Percentiles rank a stretch among this genome's conserved stretches.
Evolutionary conservation across 495 filamentous ascomycete genomes (phyloP).

Genomic region (Cryomyces minteri): DNA sequence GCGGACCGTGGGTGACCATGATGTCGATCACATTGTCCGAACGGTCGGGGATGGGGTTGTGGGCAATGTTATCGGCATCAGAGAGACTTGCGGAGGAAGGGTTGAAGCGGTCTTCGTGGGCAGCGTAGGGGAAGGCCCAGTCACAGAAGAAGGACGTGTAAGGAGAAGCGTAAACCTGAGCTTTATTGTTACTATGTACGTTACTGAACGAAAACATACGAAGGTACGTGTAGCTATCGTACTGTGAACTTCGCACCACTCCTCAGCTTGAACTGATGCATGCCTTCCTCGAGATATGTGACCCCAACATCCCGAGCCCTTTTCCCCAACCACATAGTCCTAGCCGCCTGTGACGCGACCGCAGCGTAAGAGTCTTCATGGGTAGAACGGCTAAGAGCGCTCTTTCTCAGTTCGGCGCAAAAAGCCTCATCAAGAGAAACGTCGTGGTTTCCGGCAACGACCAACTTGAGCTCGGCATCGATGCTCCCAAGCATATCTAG

Average conservation of each 20-base stretch:
- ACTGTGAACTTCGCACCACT: constrained; percentile 39
- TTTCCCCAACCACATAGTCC: constrained; percentile 26
- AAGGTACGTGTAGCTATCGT: neutral
- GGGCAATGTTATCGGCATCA: constrained; percentile 17
- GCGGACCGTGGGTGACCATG: constrained; percentile 59
- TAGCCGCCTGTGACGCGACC: constrained; percentile 7
- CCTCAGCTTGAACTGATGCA: constrained; percentile 30
- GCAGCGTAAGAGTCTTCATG: constrained; percentile 21
- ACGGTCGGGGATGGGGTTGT: constrained; percentile 29
- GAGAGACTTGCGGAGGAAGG: constrained; percentile 7
- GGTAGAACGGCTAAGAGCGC: neutral
- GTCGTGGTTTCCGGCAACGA: constrained; percentile 74
- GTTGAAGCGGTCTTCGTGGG: constrained; percentile 36
- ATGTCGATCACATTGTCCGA: constrained; percentile 32
- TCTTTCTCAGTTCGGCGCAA: constrained; percentile 13
- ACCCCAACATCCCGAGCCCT: constrained; percentile 33
- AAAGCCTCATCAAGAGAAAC: constrained; percentile 34
- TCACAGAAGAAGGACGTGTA: constrained; percentile 41
- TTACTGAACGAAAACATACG: neutral
- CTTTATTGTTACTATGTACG: neutral
- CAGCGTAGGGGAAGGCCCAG: constrained; percentile 45
- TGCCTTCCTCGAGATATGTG: constrained; percentile 49
- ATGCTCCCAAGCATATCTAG: constrained; percentile 35
- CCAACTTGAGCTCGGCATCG: constrained; percentile 51
- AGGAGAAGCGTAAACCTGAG: constrained; percentile 44